These are phyloP conservation scores for Ustilago shanxiensis DNA, from an alignment of 1,284 basidiomycete genomes.

Conservation along the genomic window DNA sequence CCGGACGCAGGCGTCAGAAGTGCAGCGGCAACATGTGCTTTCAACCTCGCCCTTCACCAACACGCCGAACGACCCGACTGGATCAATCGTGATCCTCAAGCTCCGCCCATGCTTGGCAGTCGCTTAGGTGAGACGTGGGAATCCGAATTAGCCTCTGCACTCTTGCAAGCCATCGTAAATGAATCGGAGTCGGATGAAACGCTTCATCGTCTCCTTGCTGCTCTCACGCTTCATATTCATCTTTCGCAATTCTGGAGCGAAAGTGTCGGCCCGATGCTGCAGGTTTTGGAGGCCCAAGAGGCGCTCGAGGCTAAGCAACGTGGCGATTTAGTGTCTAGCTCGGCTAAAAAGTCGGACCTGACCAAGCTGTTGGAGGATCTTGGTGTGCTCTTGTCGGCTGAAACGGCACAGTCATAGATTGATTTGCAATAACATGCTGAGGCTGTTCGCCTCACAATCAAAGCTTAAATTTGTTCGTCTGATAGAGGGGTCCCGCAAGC, in stretches of 20 bases:
- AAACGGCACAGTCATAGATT: background rate
- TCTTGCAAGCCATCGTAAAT: constrained; percentile 80
- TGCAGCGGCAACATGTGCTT: constrained; percentile 83
- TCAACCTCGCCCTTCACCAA: constrained; percentile 76
- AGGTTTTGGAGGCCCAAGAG: constrained; percentile 75
- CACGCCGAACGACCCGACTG: constrained; percentile 40
- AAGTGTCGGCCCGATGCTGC: constrained; percentile 77
- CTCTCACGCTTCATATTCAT: constrained; percentile 80
- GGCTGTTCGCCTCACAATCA: background rate
- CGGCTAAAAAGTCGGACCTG: constrained; percentile 36
- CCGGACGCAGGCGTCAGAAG: constrained; percentile 79
- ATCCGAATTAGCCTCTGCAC: constrained; percentile 81
- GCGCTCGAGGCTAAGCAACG: constrained; percentile 15
- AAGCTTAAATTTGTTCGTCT: background rate
- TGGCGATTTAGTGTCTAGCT: constrained; percentile 16
- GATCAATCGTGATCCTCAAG: constrained; percentile 61
- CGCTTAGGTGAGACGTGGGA: constrained; percentile 78
- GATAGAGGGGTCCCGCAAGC: constrained; percentile 12
- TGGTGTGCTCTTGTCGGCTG: constrained; percentile 17
- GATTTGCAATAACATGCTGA: background rate
- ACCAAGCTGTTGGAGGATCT: constrained; percentile 32
- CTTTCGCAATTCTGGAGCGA: constrained; percentile 75
- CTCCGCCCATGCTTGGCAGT: constrained; percentile 75
- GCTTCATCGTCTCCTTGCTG: constrained; percentile 77
- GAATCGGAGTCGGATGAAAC: constrained; percentile 83